Evolutionary conservation across 2,329 filamentous ascomycete genomes (phyloP), one percentile per base, ranked within the genome.

Genomic region (Scorias spongiosa): DNA sequence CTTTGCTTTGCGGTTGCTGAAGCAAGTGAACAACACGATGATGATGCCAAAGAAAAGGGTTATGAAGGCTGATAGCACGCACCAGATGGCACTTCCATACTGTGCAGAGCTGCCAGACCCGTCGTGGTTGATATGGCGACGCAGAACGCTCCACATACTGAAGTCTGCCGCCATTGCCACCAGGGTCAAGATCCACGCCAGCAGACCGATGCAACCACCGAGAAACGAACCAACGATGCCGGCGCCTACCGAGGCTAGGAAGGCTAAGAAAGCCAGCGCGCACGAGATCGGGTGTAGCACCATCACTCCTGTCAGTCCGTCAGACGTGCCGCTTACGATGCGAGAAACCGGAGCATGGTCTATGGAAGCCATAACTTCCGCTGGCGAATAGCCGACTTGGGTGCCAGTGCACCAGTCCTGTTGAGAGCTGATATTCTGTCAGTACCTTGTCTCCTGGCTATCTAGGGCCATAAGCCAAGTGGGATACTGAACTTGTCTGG

Each of bases 1-100:
- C 20, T 26, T 26, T 3, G 20, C 29, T 17, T 18, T n/a, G 6
- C 32, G 32, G 10, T 39, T 64, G 44, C 68, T 69, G 62, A 71
- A 79, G 68, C 76, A 81, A 6, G 74, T 75, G 51, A 80, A 64
- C 52, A 81, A 71, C 45, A 81, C 68, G 41, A 80, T 51, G 43
- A 76, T 48, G 15, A 71, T 70, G 8, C 69, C 77, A 20, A 79
- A 46, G 42, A 80, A 66, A 15, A 70, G 63, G 51, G 68, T 66
- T 26, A 26, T 26, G 46, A 78, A 74, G 2, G 71, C 69, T 7
- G 63, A 76, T 11, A 81, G 64, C 1, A 74, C 60, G 9, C 74
- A 72, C 77, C 77, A 82, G 37, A 78, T 69, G 12, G 66, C 77
- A 2, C 65, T 54, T 29, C 70, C 68, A 60, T 69, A 82, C 37